phyloP scores from a whole-genome alignment of 768 basidiomycete species.

The Mycena amicta region DNA sequence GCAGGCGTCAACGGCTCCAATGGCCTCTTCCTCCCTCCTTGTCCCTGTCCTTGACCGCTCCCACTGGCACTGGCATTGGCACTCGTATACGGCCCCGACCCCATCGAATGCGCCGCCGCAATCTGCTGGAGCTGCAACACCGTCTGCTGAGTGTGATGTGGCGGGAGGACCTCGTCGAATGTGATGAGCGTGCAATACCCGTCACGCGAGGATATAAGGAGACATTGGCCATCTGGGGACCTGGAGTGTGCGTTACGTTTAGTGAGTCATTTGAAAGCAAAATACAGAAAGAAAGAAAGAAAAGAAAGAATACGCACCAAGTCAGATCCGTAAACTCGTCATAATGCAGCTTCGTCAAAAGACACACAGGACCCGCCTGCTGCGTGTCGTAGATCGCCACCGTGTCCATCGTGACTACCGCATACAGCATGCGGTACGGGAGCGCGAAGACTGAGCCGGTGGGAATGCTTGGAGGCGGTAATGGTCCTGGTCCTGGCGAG shows the following conservation, averaged over 20 bases:
- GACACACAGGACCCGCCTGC: constrained; percentile 87
- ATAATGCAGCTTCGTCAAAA: constrained; percentile 94
- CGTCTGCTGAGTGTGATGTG: constrained; percentile 89
- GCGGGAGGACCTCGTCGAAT: constrained; percentile 91
- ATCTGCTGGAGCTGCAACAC: constrained; percentile 89
- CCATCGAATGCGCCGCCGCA: constrained; percentile 73
- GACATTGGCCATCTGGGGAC: constrained; percentile 92
- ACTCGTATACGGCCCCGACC: constrained; percentile 19
- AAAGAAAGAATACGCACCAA: constrained; percentile 83
- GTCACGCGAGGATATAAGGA: constrained; percentile 90
- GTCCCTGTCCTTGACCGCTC: no score
- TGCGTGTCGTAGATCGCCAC: constrained; percentile 96
- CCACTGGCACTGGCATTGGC: neutral
- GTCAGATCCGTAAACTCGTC: constrained; percentile 97
- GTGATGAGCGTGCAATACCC: constrained; percentile 96
- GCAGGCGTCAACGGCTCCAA: constrained; percentile 54
- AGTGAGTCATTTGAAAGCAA: constrained; percentile 4
- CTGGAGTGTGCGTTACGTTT: no score
- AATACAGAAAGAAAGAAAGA: constrained; percentile 4
- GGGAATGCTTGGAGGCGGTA: constrained; percentile 17
- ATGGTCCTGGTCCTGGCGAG: constrained; percentile 37
- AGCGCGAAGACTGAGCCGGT: constrained; percentile 80
- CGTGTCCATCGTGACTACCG: constrained; percentile 95
- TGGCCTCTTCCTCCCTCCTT: constrained; percentile 41
- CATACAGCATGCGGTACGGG: constrained; percentile 92